phyloP scores from a whole-genome alignment of 345 rosid genomes.

The Arabis hirsuta region DNA sequence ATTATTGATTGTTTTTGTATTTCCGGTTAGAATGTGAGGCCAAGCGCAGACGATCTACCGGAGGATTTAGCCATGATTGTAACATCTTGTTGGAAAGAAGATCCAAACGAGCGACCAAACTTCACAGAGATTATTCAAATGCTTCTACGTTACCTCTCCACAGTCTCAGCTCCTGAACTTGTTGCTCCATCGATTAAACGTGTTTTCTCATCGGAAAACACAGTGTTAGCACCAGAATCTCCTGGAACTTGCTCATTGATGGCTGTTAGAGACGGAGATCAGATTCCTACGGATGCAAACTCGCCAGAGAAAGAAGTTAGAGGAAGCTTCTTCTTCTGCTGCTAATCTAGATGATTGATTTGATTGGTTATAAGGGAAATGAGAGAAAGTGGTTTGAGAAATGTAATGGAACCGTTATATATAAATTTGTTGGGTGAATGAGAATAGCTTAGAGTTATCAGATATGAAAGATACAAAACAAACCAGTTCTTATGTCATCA shows the following conservation, averaged over 20 bases:
- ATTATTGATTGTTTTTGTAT: background rate
- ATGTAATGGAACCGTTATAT: background rate
- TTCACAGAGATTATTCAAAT: conserved; percentile 81
- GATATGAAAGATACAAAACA: background rate
- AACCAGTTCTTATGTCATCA: background rate
- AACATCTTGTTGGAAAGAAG: conserved; percentile 95
- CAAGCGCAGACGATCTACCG: conserved; percentile 78
- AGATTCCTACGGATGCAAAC: conserved; percentile 17
- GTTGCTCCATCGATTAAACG: conserved; percentile 54
- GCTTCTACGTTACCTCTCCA: conserved; percentile 71
- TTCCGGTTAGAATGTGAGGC: conserved; percentile 71
- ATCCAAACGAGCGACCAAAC: conserved; percentile 84
- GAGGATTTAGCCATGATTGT: conserved; percentile 77
- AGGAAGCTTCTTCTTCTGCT: conserved; percentile 69
- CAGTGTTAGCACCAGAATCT: conserved; percentile 79
- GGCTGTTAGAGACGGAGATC: conserved; percentile 58
- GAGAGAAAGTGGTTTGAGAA: conserved; percentile 5
- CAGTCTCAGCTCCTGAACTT: conserved; percentile 58
- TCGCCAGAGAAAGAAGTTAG: conserved; percentile 46
- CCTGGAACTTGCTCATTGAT: conserved; percentile 89
- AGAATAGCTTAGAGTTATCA: conserved; percentile 11
- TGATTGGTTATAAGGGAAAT: background rate
- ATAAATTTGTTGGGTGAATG: background rate
- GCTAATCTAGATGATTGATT: conserved; percentile 20
- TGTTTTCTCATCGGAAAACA: conserved; percentile 55